phyloP scores from a whole-genome alignment of 177 flowering plant genomes.

The Telopea speciosissima region DNA sequence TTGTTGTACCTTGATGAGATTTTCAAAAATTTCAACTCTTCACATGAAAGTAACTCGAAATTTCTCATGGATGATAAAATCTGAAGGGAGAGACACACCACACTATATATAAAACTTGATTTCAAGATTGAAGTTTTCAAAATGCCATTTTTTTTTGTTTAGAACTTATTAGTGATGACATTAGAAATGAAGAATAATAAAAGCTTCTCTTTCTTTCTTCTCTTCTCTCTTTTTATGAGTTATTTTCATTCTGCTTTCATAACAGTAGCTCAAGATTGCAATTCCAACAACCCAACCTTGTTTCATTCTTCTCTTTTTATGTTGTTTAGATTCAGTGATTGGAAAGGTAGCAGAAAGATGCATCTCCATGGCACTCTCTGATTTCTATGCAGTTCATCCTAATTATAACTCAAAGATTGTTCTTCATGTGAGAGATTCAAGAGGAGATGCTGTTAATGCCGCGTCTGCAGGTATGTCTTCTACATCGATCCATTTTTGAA shows the following conservation, averaged over 20 bases:
- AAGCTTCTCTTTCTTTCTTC: background rate
- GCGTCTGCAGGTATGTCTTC: constrained; percentile 1
- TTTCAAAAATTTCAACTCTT: too few relatives aligned
- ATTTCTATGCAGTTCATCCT: background rate
- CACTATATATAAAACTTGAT: too few relatives aligned
- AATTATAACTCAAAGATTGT: constrained; percentile 3
- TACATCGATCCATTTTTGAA: background rate
- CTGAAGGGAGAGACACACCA: too few relatives aligned
- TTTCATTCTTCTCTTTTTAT: too few relatives aligned
- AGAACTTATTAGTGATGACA: too few relatives aligned
- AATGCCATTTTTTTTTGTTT: background rate
- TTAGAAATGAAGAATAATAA: background rate
- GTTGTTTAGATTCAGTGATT: background rate
- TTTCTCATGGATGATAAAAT: too few relatives aligned
- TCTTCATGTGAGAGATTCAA: constrained; percentile 11
- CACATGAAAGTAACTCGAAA: too few relatives aligned
- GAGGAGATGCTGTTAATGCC: constrained; percentile 4
- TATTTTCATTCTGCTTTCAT: background rate
- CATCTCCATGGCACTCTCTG: constrained; percentile 12
- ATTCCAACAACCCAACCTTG: background rate
- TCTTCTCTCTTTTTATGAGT: background rate
- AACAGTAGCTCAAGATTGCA: background rate
- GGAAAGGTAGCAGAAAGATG: background rate
- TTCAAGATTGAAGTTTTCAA: too few relatives aligned
- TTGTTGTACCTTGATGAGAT: too few relatives aligned